Evolutionary conservation across 192 early-diverging fungal genomes (phyloP).

Genomic region (Anaeromyces robustus): DNA sequence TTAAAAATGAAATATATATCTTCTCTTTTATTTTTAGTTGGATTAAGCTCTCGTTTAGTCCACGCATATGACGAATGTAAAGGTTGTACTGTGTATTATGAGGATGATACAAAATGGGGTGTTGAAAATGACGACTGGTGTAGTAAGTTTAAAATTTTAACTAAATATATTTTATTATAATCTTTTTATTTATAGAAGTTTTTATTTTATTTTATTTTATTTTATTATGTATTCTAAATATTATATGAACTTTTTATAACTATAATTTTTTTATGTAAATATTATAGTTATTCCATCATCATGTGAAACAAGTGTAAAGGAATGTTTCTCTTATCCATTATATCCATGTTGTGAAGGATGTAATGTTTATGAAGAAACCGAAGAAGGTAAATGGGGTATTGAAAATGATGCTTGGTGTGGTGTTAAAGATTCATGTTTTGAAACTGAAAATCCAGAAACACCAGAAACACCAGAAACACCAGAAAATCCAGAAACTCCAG

Average conservation of each 20-base stretch:
- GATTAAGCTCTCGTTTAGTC: background rate
- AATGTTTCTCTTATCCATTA: background rate
- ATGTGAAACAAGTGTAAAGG: background rate
- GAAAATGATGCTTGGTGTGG: background rate
- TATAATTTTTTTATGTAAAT: too few relatives aligned
- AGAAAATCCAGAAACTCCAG: background rate
- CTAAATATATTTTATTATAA: too few relatives aligned
- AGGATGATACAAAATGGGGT: background rate
- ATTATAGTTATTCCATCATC: background rate
- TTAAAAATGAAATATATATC: background rate
- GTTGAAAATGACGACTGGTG: background rate
- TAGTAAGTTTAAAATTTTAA: background rate
- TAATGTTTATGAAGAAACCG: background rate
- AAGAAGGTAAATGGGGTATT: background rate
- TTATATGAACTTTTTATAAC: too few relatives aligned
- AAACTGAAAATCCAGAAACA: background rate
- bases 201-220: too few relatives aligned
- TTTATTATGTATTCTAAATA: too few relatives aligned
- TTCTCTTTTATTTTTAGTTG: background rate
- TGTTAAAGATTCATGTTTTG: background rate
- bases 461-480: too few relatives aligned
- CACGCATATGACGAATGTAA: background rate
- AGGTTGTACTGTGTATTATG: background rate
- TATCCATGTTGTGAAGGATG: background rate
- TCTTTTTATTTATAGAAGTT: too few relatives aligned